A percentile compares a stretch with the other conserved stretches of the same genome.
These are phyloP conservation scores for Batkoa obscura DNA, from an alignment of 371 early-diverging fungal genomes.

Conservation along the genomic window DNA sequence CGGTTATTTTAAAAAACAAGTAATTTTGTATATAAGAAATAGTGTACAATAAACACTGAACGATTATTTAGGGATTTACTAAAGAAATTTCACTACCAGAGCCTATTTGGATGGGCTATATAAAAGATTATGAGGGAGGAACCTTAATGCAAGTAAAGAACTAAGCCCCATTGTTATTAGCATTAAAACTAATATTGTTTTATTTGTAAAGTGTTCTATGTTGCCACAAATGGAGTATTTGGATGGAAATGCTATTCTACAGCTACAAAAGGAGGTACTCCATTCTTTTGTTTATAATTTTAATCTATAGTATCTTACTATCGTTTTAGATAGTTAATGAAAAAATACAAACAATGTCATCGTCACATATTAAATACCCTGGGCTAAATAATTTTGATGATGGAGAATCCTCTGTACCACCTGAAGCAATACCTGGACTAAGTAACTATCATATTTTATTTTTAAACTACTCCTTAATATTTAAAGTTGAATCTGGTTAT, in stretches of 20 bases:
- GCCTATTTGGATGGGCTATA: constrained; percentile 92
- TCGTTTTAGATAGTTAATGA: constrained; percentile 45
- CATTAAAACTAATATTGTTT: too few species aligned
- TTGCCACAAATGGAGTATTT: constrained; percentile 35
- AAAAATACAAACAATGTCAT: constrained; percentile 51
- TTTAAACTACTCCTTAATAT: neutral
- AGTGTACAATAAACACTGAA: neutral
- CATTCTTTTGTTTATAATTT: neutral
- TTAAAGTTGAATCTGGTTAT: constrained; percentile 1
- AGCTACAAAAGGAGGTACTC: constrained; percentile 34
- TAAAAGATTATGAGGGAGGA: constrained; percentile 99
- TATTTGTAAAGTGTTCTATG: constrained; percentile 21
- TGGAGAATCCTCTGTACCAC: constrained; percentile 15
- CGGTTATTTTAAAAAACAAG: constrained; percentile 98
- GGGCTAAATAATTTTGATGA: constrained; percentile 52
- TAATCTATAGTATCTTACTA: too few species aligned
- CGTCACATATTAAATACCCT: constrained; percentile 55
- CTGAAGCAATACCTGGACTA: neutral
- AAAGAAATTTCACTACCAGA: constrained; percentile 85
- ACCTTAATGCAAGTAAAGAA: constrained; percentile 85
- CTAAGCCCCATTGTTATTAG: neutral
- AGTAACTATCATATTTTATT: neutral
- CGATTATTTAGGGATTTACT: constrained; percentile 69
- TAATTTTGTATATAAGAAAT: constrained; percentile 9
- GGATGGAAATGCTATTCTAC: constrained; percentile 31